phyloP scores from a whole-genome alignment of 2,329 filamentous ascomycete genomes.

The Aspergillus sp. region DNA sequence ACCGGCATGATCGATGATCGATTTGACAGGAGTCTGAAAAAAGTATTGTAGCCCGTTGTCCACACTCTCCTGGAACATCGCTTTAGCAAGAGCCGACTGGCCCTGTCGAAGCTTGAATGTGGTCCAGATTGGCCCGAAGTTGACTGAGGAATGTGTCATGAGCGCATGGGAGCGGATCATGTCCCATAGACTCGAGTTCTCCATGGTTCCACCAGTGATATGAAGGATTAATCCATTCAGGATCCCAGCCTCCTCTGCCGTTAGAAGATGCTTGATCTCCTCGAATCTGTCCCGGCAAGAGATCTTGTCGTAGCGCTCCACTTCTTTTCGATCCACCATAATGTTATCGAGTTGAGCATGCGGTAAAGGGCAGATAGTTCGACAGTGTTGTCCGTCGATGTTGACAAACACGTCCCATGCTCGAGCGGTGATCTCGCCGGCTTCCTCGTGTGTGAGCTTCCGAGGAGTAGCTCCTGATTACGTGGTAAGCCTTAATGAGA shows the following conservation, averaged over 20 bases:
- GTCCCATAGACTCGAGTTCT: constrained; percentile 21
- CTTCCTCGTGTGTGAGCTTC: constrained; percentile 26
- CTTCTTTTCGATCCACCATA: constrained; percentile 9
- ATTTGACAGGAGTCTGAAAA: constrained; percentile 25
- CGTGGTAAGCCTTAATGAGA: not conserved
- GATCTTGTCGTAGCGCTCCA: constrained; percentile 23
- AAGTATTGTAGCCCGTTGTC: constrained; percentile 24
- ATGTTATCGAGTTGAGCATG: constrained; percentile 18
- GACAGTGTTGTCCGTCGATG: constrained; percentile 25
- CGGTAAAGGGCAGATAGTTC: constrained; percentile 24
- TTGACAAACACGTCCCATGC: constrained; percentile 25
- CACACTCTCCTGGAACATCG: constrained; percentile 28
- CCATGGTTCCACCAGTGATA: constrained; percentile 24
- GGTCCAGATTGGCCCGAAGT: constrained; percentile 25
- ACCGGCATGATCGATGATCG: constrained; percentile 13
- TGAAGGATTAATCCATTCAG: constrained; percentile 26
- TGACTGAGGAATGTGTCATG: constrained; percentile 18
- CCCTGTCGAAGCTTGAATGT: constrained; percentile 31
- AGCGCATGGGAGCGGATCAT: constrained; percentile 24
- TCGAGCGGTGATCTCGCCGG: constrained; percentile 20
- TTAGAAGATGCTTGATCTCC: constrained; percentile 31
- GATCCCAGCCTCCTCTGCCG: constrained; percentile 25
- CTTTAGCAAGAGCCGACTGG: constrained; percentile 26
- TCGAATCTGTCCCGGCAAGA: constrained; percentile 27
- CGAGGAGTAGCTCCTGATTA: constrained; percentile 16